Percentiles rank a stretch among this genome's conserved stretches.
Evolutionary conservation across 108 stramenopile species (phyloP).

Genomic region (Fragilaria crotonensis): DNA sequence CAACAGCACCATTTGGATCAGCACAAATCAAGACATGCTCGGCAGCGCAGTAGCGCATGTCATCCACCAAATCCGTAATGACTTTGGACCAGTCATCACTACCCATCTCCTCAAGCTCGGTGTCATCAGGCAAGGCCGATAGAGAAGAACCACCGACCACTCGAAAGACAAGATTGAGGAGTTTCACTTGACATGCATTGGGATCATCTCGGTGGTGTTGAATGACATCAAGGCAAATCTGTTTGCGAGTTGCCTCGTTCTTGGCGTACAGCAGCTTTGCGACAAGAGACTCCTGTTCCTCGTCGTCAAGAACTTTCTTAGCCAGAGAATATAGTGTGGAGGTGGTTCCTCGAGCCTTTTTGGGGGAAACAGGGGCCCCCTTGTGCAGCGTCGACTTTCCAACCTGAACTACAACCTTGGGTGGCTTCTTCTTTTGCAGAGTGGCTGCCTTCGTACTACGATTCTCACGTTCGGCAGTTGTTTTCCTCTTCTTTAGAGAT

Average conservation of each 20-base stretch:
- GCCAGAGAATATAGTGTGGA: constrained; percentile 6
- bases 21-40: constrained; percentile 46
- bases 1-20: constrained; percentile 26
- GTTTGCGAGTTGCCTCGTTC: not conserved
- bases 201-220: constrained; percentile 34
- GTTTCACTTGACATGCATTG: constrained; percentile 43
- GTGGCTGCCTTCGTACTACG: constrained; percentile 8
- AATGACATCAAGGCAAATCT: constrained; percentile 25
- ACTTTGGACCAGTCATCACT: constrained; percentile 59
- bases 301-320: constrained; percentile 22
- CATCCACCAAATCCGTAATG: constrained; percentile 65
- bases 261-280: constrained; percentile 38
- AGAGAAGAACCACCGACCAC: constrained; percentile 57
- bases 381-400: not conserved
- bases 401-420: not conserved
- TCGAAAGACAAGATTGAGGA: constrained; percentile 77
- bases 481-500: not conserved
- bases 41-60: constrained; percentile 55
- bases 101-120: constrained; percentile 59
- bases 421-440: not conserved
- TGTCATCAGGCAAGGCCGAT: constrained; percentile 21
- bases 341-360: not conserved
- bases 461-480: not conserved
- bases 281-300: constrained; percentile 24
- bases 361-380: not conserved